Evolutionary conservation across 225 moss, liverwort and hornwort genomes (phyloP), one percentile per base, ranked within the genome.

Genomic region (Physcomitrium patens): DNA sequence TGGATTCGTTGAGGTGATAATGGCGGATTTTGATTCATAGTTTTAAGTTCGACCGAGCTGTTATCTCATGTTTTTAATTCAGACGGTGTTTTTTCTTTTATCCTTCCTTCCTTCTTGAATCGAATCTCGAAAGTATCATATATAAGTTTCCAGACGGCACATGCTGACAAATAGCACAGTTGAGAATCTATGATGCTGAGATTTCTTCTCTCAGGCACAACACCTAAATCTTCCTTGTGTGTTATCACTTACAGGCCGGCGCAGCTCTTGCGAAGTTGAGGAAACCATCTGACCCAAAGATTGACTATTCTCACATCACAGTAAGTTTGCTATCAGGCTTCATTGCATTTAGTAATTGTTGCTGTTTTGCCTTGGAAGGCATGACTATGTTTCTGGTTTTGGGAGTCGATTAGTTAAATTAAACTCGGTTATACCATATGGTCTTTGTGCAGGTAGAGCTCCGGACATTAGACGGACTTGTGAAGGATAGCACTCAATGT

Each of bases 401-500:
- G 11, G 12, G 10, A 13, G 31, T 65, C 55, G 43, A 58, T 26
- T 48, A 22, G 9, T 52, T 61, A 0, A 17, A 27, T 42, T 49
- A 57, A 56, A 31, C 14, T 5, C 0, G 31, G 18, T 56, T 41
- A 37, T 41, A 44, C 3, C 57, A 28, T 12, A 37, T 72, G 61
- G 48, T 22, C 16, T 71, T 13, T 73, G 13, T 60, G 69, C 77
- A 91, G 91, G 85, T 95, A 45, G 94, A 92, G 77, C 91, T 95
- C 74, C 94, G 84, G 54, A 95, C 94, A 13, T 60, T 95, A 54
- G 92, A 89, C 60, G 92, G 89, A 13, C 89, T 95, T 56, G 79
- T 92, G 65, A 95, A 95, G 80, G 94, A 95, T 58, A 91, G 94
- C 78, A 92, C 94, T 37, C 94, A 92, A 55, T 95, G 92, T 71